These are phyloP conservation scores for Fusarium longipes DNA, from an alignment of 2,329 filamentous ascomycete genomes.

Conservation along the genomic window DNA sequence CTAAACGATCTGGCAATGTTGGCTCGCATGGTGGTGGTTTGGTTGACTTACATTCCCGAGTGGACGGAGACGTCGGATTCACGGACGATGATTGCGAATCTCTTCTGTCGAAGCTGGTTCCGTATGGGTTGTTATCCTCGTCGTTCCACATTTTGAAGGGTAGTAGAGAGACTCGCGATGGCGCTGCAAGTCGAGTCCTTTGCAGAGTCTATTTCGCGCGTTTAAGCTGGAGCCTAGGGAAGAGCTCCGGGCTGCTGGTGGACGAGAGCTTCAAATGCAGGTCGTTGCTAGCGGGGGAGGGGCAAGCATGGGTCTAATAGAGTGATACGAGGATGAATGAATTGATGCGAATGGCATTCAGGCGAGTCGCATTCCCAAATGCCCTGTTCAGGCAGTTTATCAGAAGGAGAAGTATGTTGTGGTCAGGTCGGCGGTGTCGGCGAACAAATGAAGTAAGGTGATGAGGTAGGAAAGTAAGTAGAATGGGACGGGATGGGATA, in stretches of 20 bases:
- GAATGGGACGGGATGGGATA: constrained; percentile 36
- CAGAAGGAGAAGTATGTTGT: constrained; percentile 18
- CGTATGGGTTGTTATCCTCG: constrained; percentile 97
- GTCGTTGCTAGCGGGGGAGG: constrained; percentile 40
- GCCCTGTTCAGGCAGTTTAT: neutral
- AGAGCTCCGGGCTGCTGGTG: constrained; percentile 17
- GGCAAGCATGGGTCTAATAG: constrained; percentile 28
- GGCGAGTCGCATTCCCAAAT: constrained; percentile 39
- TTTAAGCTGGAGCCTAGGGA: constrained; percentile 33
- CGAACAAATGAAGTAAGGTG: constrained; percentile 9
- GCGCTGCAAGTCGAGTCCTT: constrained; percentile 14
- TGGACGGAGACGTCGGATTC: constrained; percentile 71
- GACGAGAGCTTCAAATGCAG: constrained; percentile 40
- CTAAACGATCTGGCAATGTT: neutral
- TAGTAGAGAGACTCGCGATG: constrained; percentile 24
- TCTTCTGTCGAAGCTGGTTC: constrained; percentile 86
- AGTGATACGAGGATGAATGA: constrained; percentile 16
- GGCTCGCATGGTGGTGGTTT: constrained; percentile 5
- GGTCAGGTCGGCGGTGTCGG: constrained; percentile 32
- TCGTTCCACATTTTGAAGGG: constrained; percentile 90
- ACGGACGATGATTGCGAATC: constrained; percentile 79
- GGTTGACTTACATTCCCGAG: constrained; percentile 66
- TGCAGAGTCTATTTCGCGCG: constrained; percentile 24
- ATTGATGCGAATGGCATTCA: constrained; percentile 19
- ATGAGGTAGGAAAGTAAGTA: constrained; percentile 9